Evolutionary conservation across 2,329 filamentous ascomycete genomes (phyloP).

Genomic region (Sclerotinia borealis): DNA sequence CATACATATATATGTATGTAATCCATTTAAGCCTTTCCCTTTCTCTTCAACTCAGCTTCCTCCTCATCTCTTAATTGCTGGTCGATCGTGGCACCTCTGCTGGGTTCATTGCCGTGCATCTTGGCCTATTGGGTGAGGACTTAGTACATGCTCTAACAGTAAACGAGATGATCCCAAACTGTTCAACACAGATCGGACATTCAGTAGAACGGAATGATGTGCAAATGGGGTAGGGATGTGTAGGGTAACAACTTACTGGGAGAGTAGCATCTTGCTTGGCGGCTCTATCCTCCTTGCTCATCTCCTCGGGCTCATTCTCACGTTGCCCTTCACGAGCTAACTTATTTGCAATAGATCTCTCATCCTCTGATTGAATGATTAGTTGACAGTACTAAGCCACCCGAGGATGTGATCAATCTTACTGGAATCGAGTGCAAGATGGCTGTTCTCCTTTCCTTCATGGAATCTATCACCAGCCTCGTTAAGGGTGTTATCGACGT

Average conservation of each 20-base stretch:
- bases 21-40: slow-evolving; percentile 36
- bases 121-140: slow-evolving; percentile 41
- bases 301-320: slow-evolving; percentile 41
- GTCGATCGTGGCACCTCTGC: slow-evolving; percentile 66
- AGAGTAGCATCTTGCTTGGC: slow-evolving; percentile 49
- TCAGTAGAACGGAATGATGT: not conserved
- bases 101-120: slow-evolving; percentile 67
- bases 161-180: too few species aligned
- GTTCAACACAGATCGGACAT: not conserved
- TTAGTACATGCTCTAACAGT: not conserved
- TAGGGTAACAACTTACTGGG: slow-evolving; percentile 38
- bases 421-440: slow-evolving; percentile 68
- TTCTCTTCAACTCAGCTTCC: slow-evolving; percentile 58
- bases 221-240: not conserved
- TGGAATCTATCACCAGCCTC: slow-evolving; percentile 70
- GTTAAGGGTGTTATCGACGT: slow-evolving; percentile 63
- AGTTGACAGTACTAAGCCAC: not conserved
- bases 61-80: slow-evolving; percentile 63
- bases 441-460: slow-evolving; percentile 65
- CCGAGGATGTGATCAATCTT: slow-evolving; percentile 27
- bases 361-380: slow-evolving; percentile 49
- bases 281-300: slow-evolving; percentile 24
- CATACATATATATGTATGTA: not conserved
- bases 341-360: slow-evolving; percentile 66
- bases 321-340: slow-evolving; percentile 53